phyloP scores from a whole-genome alignment of 352 stramenopile genomes.

The Globisporangium lucens region DNA sequence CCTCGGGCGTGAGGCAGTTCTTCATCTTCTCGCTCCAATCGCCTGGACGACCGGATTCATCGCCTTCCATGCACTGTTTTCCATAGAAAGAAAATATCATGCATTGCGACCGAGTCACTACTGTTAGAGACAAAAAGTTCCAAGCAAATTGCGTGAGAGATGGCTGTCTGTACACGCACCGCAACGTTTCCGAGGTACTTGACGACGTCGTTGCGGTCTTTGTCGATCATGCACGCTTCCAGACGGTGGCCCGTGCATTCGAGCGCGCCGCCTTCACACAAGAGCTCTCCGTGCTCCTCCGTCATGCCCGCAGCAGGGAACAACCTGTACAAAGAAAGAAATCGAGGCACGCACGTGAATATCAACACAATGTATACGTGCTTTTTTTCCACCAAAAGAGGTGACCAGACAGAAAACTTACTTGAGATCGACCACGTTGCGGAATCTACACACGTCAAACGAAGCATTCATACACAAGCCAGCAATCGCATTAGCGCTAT shows the following conservation, averaged over 20 bases:
- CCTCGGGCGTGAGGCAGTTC: constrained; percentile 65
- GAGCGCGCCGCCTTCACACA: constrained; percentile 56
- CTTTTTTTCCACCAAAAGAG: neutral
- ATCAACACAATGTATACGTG: neutral
- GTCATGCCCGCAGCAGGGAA: constrained; percentile 71
- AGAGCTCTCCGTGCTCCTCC: constrained; percentile 52
- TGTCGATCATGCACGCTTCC: constrained; percentile 72
- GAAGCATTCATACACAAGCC: neutral
- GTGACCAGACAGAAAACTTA: constrained; percentile 23
- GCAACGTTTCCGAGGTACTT: constrained; percentile 75
- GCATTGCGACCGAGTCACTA: neutral
- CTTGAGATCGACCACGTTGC: constrained; percentile 67
- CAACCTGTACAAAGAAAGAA: constrained; percentile 29
- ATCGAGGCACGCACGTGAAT: neutral
- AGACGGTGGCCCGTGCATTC: constrained; percentile 78
- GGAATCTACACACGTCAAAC: constrained; percentile 38
- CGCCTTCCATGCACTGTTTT: constrained; percentile 69
- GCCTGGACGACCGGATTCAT: constrained; percentile 61
- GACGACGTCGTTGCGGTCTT: constrained; percentile 63
- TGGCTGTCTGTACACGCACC: constrained; percentile 25
- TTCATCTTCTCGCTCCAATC: constrained; percentile 72
- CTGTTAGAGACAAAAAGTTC: neutral
- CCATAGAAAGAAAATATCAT: neutral
- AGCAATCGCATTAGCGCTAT: neutral
- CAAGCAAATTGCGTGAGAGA: neutral